Conservation (phyloP, 2,329 filamentous ascomycete genomes). For the Arthrocladium fulminans region DNA sequence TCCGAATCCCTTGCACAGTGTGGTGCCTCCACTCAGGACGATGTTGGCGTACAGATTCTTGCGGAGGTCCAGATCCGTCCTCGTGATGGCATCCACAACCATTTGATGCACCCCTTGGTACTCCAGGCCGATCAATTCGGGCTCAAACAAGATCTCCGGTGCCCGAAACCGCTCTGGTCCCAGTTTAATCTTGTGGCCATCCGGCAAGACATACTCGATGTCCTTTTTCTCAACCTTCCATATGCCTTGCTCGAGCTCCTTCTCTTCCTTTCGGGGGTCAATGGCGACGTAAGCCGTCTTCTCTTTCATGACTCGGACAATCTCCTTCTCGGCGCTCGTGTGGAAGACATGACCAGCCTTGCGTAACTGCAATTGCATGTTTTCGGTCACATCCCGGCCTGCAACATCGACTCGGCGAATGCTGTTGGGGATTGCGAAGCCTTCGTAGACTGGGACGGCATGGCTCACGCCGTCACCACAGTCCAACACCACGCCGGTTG, state of each 20-base stretch:
- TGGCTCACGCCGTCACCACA: conserved; percentile 94
- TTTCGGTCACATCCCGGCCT: conserved; percentile 89
- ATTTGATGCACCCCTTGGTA: conserved; percentile 97
- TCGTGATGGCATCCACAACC: conserved; percentile 88
- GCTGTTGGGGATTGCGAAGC: conserved; percentile 91
- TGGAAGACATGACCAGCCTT: conserved; percentile 94
- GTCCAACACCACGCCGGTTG: conserved; percentile 91
- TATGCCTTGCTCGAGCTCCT: conserved; percentile 71
- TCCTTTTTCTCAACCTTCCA: conserved; percentile 65
- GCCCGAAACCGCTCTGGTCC: conserved; percentile 91
- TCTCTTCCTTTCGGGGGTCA: conserved; percentile 89
- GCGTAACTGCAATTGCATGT: conserved; percentile 80
- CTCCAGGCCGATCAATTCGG: conserved; percentile 91
- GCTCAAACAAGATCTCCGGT: conserved; percentile 94
- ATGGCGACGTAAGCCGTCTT: conserved; percentile 82
- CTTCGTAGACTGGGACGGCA: conserved; percentile 94
- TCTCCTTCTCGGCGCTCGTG: conserved; percentile 97
- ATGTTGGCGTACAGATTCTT: conserved; percentile 95
- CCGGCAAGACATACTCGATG: conserved; percentile 80
- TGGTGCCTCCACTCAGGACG: conserved; percentile 90
- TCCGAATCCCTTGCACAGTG: conserved; percentile 92
- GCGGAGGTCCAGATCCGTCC: conserved; percentile 89
- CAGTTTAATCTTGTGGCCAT: conserved; percentile 90
- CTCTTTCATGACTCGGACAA: conserved; percentile 96
- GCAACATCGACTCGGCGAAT: conserved; percentile 95